Base-by-base conservation (phyloP, 1,284 basidiomycete species). In the Boletus semigastroideus region DNA sequence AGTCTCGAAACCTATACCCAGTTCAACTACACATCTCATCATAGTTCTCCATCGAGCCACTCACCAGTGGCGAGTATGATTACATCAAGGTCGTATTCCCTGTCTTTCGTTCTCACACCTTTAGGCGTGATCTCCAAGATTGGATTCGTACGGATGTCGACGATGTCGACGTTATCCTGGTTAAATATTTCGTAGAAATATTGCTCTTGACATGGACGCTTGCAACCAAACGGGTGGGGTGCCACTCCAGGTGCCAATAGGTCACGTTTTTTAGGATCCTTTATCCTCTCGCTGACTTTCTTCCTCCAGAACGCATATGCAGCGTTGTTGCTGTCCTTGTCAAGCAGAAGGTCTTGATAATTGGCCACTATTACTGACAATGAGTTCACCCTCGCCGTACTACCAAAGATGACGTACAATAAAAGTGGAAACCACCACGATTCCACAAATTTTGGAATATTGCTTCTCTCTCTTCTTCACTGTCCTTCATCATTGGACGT, bases 151-250 rank as follows among this genome's bases (percentile, higher is more conserved):
- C 52, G 55, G 0, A 55, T 16, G 30, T 59, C 46, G 3, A 59
- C 45, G 12, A 59, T n/a, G 4, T 61, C 58, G 1, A 59, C 51
- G 1, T 22, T 22, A 22, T 22, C 22, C 22, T 22, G 22, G n/a
- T 58, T 50, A 28, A 60, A 51, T n/a, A 54, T 40, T 16, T 56
- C 60, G 19, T 60, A 62, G 37, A 51, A 62, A 34, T 27, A 20
- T 43, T 54, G 50, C 9, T 61, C 48, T 14, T 14, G 48, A 10
- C 20, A 31, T 11, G 52, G 56, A 16, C 49, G 49, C 17, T 40
- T 61, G 46, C 52, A 61, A 6, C 58, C 59, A 17, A 61, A 49
- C 1, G 59, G 61, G 12, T 63, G 61, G 6, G 56, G 61, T 8
- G 59, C 25, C 4, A 46, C 25, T 2, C 7, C 3, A 0, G 61